phyloP scores from a whole-genome alignment of 139 green algal genomes.

The Chlamydomonas schloesseri region DNA sequence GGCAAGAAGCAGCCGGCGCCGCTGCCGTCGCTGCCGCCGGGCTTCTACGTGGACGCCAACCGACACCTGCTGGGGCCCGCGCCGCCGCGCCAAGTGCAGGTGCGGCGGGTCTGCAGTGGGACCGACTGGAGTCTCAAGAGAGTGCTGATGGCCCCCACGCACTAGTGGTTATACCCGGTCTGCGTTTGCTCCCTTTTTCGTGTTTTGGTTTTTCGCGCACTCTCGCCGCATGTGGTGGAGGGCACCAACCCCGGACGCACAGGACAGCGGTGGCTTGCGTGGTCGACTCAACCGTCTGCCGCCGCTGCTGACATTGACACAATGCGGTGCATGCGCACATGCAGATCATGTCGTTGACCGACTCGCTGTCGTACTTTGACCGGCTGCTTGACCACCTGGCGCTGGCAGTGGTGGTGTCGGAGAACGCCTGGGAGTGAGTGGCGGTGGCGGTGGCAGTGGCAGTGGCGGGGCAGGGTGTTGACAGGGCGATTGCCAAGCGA shows the following conservation, averaged over 20 bases:
- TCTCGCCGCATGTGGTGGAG: too few species aligned
- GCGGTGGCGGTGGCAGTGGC: not conserved
- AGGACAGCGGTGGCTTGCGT: too few species aligned
- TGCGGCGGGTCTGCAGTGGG: too few species aligned
- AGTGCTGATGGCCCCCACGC: too few species aligned
- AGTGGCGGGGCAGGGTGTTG: not conserved
- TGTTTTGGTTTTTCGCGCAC: too few species aligned
- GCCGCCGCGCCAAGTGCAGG: constrained; percentile 70
- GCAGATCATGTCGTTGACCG: constrained; percentile 49
- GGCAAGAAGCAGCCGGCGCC: not conserved
- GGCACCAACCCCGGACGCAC: too few species aligned
- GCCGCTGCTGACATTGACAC: too few species aligned
- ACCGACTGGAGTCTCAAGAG: too few species aligned
- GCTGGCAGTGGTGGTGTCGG: constrained; percentile 1
- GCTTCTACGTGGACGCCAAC: constrained; percentile 75
- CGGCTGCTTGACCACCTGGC: constrained; percentile 63
- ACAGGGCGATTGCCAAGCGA: too few species aligned
- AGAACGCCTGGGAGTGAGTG: constrained; percentile 51
- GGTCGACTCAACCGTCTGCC: too few species aligned
- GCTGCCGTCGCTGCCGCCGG: not conserved
- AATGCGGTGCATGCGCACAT: not conserved
- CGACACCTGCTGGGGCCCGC: constrained; percentile 69
- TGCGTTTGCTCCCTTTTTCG: too few species aligned
- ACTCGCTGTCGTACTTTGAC: constrained; percentile 65
- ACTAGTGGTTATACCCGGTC: too few species aligned